Evolutionary conservation across 331 rosid genomes (phyloP), one percentile per base, ranked within the genome.

Genomic region (Rhamnella rubrinervis): DNA sequence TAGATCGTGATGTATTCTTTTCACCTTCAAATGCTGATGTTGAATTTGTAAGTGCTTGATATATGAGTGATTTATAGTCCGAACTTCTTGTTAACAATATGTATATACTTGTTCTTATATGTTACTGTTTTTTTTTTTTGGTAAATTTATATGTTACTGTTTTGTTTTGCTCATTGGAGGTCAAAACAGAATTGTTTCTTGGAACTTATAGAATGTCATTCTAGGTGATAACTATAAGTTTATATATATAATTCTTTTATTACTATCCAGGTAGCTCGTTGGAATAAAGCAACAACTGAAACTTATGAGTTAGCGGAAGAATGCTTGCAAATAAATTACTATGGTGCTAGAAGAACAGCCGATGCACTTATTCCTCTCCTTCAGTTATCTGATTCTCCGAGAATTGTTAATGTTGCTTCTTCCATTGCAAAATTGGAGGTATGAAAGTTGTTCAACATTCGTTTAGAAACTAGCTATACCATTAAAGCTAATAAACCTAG

Each of bases 251-350:
- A 7, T 40, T 7, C 46, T 40, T 0, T 40, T 1, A 7, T 40
- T 40, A 10, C 46, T 40, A 11, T 40, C 3, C 8, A 40, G 46
- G 46, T 5, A 8, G 46, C 46, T 40, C 11, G 12, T 85, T 40
- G 82, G 91, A 70, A 55, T 16, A 75, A 77, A 81, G 25, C 83
- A 63, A 0, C 26, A 6, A 64, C 55, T 18, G 61, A 73, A 17
- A 81, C 23, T 6, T 41, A 70, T 6, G 79, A 82, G 53, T 67
- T 65, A 64, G 46, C 62, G 0, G 85, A 80, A 77, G 70, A 74
- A 75, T 61, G 80, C 21, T 31, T 85, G 6, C 55, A 66, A 52
- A 84, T 82, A 79, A 88, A 88, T 71, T 84, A 85, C 66, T 71
- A 81, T 49, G 86, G 90, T 31, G 51, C 82, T 31, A 67, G 44